Evolutionary conservation across 1,139 yeast genomes (phyloP), one percentile per base, ranked within the genome.

Genomic region (Kodamaea plutei): DNA sequence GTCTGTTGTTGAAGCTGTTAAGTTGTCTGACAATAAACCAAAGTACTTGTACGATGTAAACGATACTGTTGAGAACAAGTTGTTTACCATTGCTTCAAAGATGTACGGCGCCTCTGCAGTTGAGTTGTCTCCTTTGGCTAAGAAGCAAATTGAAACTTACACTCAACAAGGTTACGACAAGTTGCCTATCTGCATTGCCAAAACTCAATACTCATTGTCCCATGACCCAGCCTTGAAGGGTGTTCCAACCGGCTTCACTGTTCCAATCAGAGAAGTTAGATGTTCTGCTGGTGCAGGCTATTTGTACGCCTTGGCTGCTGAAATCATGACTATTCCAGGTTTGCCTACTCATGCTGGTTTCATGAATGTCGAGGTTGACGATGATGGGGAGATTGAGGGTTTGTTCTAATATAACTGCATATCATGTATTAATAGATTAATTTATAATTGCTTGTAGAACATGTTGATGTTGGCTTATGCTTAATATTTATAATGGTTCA

Each of bases 231-330:
- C 76, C n/a, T 67, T 82, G 54, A 83, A 83, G 60, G 89, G 89
- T 52, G 91, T 80, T 32, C 93, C 93, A 47, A 73, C 77, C 13
- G 89, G 81, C 3, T 83, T 82, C 59, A 78, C 76, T 15, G 77
- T 83, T 56, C 91, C 93, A 38, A 79, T 83, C 43, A 73, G 88
- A 61, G 93, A 83, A 49, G 80, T 83, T 31, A 76, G 85, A 60
- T 78, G 84, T 39, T 78, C 85, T 31, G 80, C 84, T 36, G 91
- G 93, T 58, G 91, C 91, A 30, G 91, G 91, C 4, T 83, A 83
- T 54, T 66, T 83, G 54, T 83, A 82, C 50, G 93, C 91, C 1
- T 65, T 83, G 45, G 89, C 91, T 15, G 89, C 85, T 30, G 87
- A 83, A 54, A 83, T 83, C 44, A 82, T 78, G 76, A 83, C 93